A percentile compares a stretch with the other conserved stretches of the same genome.
phyloP scores from a whole-genome alignment of 2,329 filamentous ascomycete genomes.

The Gliomastix tumulicola region DNA sequence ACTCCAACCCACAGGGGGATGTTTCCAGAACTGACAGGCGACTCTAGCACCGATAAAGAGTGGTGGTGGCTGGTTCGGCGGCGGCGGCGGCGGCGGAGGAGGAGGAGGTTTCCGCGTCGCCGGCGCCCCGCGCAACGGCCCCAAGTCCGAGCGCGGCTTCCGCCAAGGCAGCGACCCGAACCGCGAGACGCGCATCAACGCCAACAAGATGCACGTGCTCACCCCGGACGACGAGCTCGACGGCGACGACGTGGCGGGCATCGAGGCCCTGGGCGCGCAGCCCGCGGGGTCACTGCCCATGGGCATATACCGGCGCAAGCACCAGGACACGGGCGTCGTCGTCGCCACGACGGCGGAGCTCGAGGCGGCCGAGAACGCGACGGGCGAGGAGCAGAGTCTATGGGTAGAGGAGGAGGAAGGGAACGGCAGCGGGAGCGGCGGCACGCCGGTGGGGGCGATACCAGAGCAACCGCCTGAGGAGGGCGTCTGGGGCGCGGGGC shows the following conservation, averaged over 20 bases:
- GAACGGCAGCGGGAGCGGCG: conserved; percentile 4
- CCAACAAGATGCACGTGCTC: conserved; percentile 44
- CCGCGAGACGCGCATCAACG: conserved; percentile 45
- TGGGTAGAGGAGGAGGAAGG: conserved; percentile 35
- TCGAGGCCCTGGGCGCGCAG: conserved; percentile 20
- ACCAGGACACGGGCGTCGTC: conserved; percentile 45
- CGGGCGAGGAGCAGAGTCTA: conserved; percentile 36
- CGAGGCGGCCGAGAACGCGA: conserved; percentile 42
- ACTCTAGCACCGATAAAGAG: no score
- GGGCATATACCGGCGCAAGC: conserved; percentile 47
- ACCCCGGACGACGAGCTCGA: conserved; percentile 35
- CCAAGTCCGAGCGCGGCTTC: conserved; percentile 30
- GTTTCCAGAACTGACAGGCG: no score
- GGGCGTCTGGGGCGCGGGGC: conserved; percentile 35
- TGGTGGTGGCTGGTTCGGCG: conserved; percentile 9
- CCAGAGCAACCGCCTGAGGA: conserved; percentile 23
- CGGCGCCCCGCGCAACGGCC: conserved; percentile 14
- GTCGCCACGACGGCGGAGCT: conserved; percentile 52
- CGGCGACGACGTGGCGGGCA: conserved; percentile 35
- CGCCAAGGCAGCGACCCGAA: conserved; percentile 20
- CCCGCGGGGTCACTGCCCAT: conserved; percentile 38
- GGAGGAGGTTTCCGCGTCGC: conserved; percentile 18
- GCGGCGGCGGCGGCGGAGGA: conserved; percentile 12
- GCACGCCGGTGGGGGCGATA: conserved; percentile 9
- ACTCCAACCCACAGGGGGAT: no score